A percentile compares a stretch with the other conserved stretches of the same genome.
phyloP scores from a whole-genome alignment of 805 yeast species.

The Wickerhamiella azymoides region DNA sequence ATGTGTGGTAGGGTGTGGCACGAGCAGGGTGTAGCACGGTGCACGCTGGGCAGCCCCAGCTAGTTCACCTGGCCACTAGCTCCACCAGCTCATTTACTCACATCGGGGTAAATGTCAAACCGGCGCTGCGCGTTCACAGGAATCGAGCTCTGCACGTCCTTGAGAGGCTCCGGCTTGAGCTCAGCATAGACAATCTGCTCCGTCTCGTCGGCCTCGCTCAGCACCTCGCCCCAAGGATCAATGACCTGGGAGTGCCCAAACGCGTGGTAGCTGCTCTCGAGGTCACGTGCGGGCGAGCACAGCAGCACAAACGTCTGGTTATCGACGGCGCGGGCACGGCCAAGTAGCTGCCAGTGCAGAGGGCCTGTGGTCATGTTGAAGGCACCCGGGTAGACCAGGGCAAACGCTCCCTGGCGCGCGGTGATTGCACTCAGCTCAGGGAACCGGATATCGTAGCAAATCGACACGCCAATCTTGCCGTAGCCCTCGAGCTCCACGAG shows the following conservation, averaged over 20 bases:
- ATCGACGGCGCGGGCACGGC: conserved; percentile 76
- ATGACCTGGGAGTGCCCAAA: conserved; percentile 79
- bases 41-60: too few relatives aligned
- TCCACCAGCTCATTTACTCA: conserved; percentile 20
- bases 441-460: conserved; percentile 88
- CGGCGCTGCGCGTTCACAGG: conserved; percentile 62
- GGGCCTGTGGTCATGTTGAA: conserved; percentile 88
- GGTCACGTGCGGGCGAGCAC: conserved; percentile 63
- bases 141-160: conserved; percentile 45
- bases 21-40: too few relatives aligned
- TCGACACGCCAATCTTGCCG: conserved; percentile 67
- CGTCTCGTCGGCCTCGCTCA: conserved; percentile 65
- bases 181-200: conserved; percentile 68
- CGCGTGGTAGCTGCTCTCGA: conserved; percentile 65
- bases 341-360: conserved; percentile 77
- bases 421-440: conserved; percentile 76
- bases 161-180: conserved; percentile 47
- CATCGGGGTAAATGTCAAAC: conserved; percentile 47
- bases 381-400: conserved; percentile 81
- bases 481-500: conserved; percentile 50
- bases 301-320: conserved; percentile 72
- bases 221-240: conserved; percentile 77
- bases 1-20: too few relatives aligned
- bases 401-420: conserved; percentile 51
- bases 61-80: too few relatives aligned